Evolutionary conservation across 176 grass and related monocot species (phyloP), one percentile per base, ranked within the genome.

Genomic region (Metroxylon sagu): DNA sequence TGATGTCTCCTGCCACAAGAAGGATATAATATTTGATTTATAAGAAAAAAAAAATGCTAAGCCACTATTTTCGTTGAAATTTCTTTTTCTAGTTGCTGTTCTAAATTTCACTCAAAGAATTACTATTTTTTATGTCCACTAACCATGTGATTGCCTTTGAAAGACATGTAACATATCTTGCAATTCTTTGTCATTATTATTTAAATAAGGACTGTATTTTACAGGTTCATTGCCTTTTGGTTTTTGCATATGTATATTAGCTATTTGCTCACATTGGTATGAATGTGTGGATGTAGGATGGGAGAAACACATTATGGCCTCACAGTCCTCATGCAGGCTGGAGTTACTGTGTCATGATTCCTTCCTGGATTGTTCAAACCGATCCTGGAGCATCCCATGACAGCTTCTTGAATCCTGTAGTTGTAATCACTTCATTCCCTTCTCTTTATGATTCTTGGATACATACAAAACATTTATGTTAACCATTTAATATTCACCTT

Each of bases 301-400:
- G 94, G 61, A 92, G 74, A 74, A 92, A 83, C 28, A 89, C 94
- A 31, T 18, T 92, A 43, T 98, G 94, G 94, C 94, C 94, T 68
- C 94, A 98, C 79, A 92, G 92, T 66, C 84, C 82, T 69, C 94
- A 81, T 77, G 92, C 84, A 19, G 94, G 94, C 18, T 98, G 85
- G 84, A 98, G 94, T 79, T 98, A 89, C 77, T 98, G 94, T 79
- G 85, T 98, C 60, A 88, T 75, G 28, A 62, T 98, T 49, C 94
- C 94, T 70, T 98, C 94, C 73, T 98, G 94, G 94, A 92, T 71
- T 21, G 68, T 86, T 49, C 73, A 89, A 78, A 71, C 78, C 19
- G 94, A 98, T 76, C 71, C 82, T 70, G 79, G 76, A 77, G 81
- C 56, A 48, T 68, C 94, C 4, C 52, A 89, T 54, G 87, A 88